A percentile compares a stretch with the other conserved stretches of the same genome.
phyloP scores from a whole-genome alignment of 208 protist genomes.

The Trypanosoma rangeli region DNA sequence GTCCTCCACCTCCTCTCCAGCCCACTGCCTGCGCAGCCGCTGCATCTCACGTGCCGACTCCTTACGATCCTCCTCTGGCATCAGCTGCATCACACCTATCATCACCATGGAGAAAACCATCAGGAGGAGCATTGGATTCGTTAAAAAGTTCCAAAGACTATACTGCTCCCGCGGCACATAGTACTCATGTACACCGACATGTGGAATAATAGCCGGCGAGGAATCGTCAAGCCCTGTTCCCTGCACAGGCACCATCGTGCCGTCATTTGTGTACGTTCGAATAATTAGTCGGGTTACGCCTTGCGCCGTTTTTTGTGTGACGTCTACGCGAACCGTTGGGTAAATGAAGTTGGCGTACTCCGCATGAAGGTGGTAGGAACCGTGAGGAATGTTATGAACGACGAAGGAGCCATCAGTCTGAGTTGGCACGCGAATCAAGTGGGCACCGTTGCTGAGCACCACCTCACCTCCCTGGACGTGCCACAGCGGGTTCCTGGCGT shows the following conservation, averaged over 20 bases:
- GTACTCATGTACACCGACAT: constrained; percentile 49
- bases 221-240: constrained; percentile 72
- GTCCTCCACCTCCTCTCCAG: constrained; percentile 5
- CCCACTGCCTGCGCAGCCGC: constrained; percentile 57
- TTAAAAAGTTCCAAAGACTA: constrained; percentile 53
- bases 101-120: constrained; percentile 62
- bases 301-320: constrained; percentile 43
- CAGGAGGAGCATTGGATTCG: constrained; percentile 85
- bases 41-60: constrained; percentile 68
- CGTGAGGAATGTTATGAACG: constrained; percentile 66
- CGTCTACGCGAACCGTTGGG: constrained; percentile 68
- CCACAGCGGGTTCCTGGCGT: constrained; percentile 46
- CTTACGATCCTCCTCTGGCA: constrained; percentile 79
- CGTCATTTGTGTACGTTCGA: constrained; percentile 69
- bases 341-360: constrained; percentile 85
- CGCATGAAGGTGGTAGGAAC: constrained; percentile 76
- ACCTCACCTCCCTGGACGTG: constrained; percentile 69
- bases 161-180: constrained; percentile 81
- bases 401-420: constrained; percentile 74
- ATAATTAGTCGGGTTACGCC: constrained; percentile 38
- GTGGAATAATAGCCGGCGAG: constrained; percentile 64
- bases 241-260: constrained; percentile 50
- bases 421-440: constrained; percentile 51
- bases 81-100: constrained; percentile 70
- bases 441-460: constrained; percentile 50